Conservation (phyloP, 116 monocot genomes). For the Iris pallida region DNA sequence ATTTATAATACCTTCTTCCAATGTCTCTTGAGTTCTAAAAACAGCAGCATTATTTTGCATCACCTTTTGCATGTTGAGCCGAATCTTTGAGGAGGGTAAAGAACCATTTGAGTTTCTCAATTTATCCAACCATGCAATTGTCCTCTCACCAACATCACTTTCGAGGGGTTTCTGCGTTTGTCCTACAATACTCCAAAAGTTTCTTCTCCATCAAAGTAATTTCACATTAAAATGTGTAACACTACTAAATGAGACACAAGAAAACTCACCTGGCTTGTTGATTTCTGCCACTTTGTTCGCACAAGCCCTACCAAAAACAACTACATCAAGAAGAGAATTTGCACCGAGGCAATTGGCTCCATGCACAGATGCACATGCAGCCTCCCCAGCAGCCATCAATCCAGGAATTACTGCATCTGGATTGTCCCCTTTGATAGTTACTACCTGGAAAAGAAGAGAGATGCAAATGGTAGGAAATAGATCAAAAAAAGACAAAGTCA, state of each 20-base stretch:
- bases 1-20: conserved; percentile 72
- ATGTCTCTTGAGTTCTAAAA: conserved; percentile 90
- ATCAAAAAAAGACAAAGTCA: too few relatives aligned
- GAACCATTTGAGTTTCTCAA: conserved; percentile 90
- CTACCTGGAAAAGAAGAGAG: conserved; percentile 33
- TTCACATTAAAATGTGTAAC: neutral
- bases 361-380: conserved; percentile 86
- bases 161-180: conserved; percentile 77
- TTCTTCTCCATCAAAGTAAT: neutral
- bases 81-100: conserved; percentile 82
- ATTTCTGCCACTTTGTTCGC: conserved; percentile 93
- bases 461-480: too few relatives aligned
- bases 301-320: conserved; percentile 99
- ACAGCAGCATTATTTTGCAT: conserved; percentile 99
- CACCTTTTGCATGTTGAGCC: conserved; percentile 92
- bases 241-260: neutral
- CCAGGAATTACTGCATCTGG: conserved; percentile 56
- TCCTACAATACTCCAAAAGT: conserved; percentile 32
- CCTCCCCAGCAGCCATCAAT: conserved; percentile 63
- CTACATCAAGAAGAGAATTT: conserved; percentile 97
- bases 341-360: conserved; percentile 98
- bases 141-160: conserved; percentile 77
- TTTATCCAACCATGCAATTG: conserved; percentile 92
- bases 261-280: conserved; percentile 61
- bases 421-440: conserved; percentile 40